Evolutionary conservation across 768 basidiomycete species (phyloP).

Genomic region (Mrakia frigida): DNA sequence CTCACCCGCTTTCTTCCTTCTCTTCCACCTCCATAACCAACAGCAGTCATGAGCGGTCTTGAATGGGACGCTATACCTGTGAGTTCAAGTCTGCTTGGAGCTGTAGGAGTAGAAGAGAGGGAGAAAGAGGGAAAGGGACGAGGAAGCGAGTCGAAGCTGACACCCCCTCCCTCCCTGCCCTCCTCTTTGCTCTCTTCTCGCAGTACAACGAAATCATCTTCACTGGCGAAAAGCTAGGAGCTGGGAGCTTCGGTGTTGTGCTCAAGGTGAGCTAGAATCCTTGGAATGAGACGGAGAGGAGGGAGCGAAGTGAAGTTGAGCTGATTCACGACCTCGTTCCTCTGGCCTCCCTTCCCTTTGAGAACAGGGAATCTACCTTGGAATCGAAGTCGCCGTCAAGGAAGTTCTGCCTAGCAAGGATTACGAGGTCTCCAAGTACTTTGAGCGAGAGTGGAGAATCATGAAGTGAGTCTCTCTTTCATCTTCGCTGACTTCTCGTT

Average conservation of each 20-base stretch:
- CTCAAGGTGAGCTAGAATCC: neutral
- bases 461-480: constrained; percentile 77
- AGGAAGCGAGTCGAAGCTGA: neutral
- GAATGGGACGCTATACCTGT: constrained; percentile 16
- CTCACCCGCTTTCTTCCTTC: constrained; percentile 21
- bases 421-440: constrained; percentile 71
- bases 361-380: constrained; percentile 76
- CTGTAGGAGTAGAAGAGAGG: neutral
- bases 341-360: neutral
- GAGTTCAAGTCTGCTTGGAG: neutral
- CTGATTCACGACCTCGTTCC: neutral
- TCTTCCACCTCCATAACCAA: neutral
- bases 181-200: neutral
- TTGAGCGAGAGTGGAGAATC: constrained; percentile 95
- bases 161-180: neutral
- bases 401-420: constrained; percentile 35
- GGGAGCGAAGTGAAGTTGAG: neutral
- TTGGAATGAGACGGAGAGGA: too few relatives aligned
- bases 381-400: constrained; percentile 93
- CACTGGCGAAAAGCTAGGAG: constrained; percentile 28
- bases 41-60: constrained; percentile 2
- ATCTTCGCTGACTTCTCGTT: too few relatives aligned
- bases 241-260: constrained; percentile 30
- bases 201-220: constrained; percentile 25
- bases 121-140: too few relatives aligned